A percentile compares a stretch with the other conserved stretches of the same genome.
Evolutionary conservation across 169 alveolate genomes (phyloP).

Genomic region (Plasmodium relictum): DNA sequence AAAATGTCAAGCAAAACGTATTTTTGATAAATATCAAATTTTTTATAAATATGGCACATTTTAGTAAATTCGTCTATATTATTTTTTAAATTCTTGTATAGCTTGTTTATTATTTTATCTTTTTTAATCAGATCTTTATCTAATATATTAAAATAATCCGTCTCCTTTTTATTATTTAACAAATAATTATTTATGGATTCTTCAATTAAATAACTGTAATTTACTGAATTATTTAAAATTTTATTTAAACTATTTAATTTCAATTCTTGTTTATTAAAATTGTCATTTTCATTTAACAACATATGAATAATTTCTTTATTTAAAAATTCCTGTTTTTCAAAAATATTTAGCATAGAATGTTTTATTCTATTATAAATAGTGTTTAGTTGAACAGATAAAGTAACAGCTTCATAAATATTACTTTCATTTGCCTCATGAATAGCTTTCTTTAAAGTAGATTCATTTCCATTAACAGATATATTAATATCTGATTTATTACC

Average conservation of each 20-base stretch:
- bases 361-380: conserved; percentile 60
- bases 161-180: conserved; percentile 28
- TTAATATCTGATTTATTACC: not conserved
- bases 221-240: not conserved
- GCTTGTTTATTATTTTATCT: conserved; percentile 31
- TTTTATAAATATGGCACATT: conserved; percentile 40
- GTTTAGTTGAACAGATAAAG: conserved; percentile 34
- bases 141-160: not conserved
- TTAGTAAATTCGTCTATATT: conserved; percentile 22
- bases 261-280: not conserved
- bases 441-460: not conserved
- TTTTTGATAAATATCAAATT: conserved; percentile 69
- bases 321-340: conserved; percentile 14
- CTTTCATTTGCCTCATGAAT: not conserved
- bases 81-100: conserved; percentile 36
- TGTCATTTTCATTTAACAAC: conserved; percentile 18
- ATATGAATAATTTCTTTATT: conserved; percentile 12
- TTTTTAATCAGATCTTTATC: conserved; percentile 44
- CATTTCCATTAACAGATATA: not conserved
- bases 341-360: conserved; percentile 37
- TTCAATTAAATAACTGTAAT: conserved; percentile 33
- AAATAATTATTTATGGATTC: conserved; percentile 47
- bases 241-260: not conserved
- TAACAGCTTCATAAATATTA: conserved; percentile 37
- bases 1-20: conserved; percentile 29